Conservation (phyloP, 1,284 basidiomycete genomes). For the Malassezia globosa region DNA sequence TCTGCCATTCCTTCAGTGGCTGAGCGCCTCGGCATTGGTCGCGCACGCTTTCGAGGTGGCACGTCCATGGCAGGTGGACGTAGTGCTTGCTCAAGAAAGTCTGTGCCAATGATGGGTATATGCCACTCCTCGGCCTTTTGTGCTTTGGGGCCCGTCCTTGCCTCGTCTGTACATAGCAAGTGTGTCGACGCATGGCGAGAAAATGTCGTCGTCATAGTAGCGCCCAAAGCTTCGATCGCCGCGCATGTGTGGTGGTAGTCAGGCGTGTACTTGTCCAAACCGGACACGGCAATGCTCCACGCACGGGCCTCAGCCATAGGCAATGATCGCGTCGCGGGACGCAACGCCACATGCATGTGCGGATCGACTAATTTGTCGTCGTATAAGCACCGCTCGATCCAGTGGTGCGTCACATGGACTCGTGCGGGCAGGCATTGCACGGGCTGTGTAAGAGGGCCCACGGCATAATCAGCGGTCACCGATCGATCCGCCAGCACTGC, state of each 20-base stretch:
- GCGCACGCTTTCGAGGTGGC: not conserved
- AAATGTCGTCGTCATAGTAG: conserved; percentile 17
- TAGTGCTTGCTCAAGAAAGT: conserved; percentile 1
- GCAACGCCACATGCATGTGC: conserved; percentile 20
- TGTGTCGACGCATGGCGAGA: conserved; percentile 21
- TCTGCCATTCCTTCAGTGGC: not conserved
- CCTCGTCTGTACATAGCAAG: conserved; percentile 21
- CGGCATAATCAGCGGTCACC: conserved; percentile 12
- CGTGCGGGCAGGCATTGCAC: conserved; percentile 7
- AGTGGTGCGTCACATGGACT: conserved; percentile 28
- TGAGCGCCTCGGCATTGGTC: not conserved
- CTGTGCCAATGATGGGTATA: conserved; percentile 2
- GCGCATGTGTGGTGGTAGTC: conserved; percentile 28
- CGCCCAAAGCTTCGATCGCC: conserved; percentile 23
- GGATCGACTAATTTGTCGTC: conserved; percentile 25
- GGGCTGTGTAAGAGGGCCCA: conserved; percentile 11
- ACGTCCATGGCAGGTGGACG: not conserved
- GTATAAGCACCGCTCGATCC: conserved; percentile 34
- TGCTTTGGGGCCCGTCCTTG: conserved; percentile 2
- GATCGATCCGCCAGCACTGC: conserved; percentile 6
- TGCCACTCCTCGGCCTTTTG: conserved; percentile 13
- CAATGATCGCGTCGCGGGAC: conserved; percentile 18
- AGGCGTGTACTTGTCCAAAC: conserved; percentile 23
- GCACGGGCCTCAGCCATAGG: conserved; percentile 19
- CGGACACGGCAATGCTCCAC: conserved; percentile 21